Base-by-base conservation (phyloP, 148 eudicot species). In the Silene conica region DNA sequence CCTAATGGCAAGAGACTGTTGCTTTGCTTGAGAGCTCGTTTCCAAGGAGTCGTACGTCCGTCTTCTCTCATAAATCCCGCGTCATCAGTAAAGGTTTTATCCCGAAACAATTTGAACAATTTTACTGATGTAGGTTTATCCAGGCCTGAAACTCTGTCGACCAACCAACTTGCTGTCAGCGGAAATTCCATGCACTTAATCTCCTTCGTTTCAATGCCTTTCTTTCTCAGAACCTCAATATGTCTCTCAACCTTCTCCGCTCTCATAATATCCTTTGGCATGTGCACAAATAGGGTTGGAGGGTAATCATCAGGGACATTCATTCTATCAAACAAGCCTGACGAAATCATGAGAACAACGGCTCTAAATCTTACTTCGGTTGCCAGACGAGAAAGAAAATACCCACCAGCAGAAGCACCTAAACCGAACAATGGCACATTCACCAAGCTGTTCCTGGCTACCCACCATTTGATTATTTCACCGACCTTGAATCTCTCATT, bases 331-430 rank as follows among this genome's bases (percentile, higher is more conserved):
- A 76, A 94, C 79, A 87, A 55, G 8, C 98, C 98, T 63, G 88
- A 92, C 43, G 97, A 85, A 74, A 94, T 94, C 97, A 94, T 94
- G 50, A 94, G 21, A 45, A 85, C 81, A 55, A 89, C 80, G 72
- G 88, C 85, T 74, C 78, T 88, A 74, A 94, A 89, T 69, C 66
- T 86, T 73, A 94, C 26, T 67, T 88, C 81, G 11, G 79, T 87
- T 0, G 98, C 93, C 65, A 94, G 97, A 14, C 79, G 67, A 3
- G 98, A 91, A 59, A 91, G 89, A 76, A 94, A 94, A 79, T 94
- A 88, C 14, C 98, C 98, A 50, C 97, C 98, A 1, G 98, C 92
- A 0, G 98, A 94, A n/a, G 97, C 97, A 74, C 98, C 98, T 76
- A 91, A 77, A 71, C 97, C 97, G 58, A 89, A 85, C 73, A 94